A percentile compares a stretch with the other conserved stretches of the same genome.
Conservation (phyloP, 139 green algal genomes). For the Chlamydomonas asymmetrica region DNA sequence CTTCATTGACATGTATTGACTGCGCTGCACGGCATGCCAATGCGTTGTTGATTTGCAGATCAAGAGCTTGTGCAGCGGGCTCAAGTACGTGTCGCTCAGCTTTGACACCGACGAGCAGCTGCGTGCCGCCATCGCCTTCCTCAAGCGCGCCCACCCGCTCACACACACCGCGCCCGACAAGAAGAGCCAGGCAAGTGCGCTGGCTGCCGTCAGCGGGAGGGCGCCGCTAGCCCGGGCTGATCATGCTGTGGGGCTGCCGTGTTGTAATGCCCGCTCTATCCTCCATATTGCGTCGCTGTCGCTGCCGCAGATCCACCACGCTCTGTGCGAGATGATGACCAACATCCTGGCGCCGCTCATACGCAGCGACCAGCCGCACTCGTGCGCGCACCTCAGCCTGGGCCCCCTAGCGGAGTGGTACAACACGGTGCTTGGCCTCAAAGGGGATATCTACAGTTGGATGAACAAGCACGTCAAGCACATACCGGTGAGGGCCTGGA, state of each 20-base stretch:
- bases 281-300: no score
- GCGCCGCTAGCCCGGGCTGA: no score
- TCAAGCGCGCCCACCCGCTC: constrained; percentile 68
- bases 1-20: no score
- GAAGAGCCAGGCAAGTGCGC: constrained; percentile 74
- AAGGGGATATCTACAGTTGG: constrained; percentile 48
- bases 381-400: constrained; percentile 20
- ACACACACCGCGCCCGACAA: constrained; percentile 68
- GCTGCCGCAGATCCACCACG: constrained; percentile 47
- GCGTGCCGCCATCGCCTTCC: constrained; percentile 51
- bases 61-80: constrained; percentile 29
- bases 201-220: no score
- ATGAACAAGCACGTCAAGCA: constrained; percentile 75
- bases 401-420: constrained; percentile 36
- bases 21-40: no score
- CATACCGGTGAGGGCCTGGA: constrained; percentile 69
- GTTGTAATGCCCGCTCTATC: no score
- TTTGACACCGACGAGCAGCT: constrained; percentile 49
- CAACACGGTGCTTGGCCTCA: constrained; percentile 22
- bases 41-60: constrained; percentile 27
- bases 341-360: constrained; percentile 64
- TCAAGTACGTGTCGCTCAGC: constrained; percentile 46
- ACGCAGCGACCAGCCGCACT: constrained; percentile 56
- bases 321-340: constrained; percentile 77
- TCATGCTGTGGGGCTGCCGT: no score